Evolutionary conservation across 2,329 filamentous ascomycete species (phyloP).

Genomic region (Beauveria medogensis): DNA sequence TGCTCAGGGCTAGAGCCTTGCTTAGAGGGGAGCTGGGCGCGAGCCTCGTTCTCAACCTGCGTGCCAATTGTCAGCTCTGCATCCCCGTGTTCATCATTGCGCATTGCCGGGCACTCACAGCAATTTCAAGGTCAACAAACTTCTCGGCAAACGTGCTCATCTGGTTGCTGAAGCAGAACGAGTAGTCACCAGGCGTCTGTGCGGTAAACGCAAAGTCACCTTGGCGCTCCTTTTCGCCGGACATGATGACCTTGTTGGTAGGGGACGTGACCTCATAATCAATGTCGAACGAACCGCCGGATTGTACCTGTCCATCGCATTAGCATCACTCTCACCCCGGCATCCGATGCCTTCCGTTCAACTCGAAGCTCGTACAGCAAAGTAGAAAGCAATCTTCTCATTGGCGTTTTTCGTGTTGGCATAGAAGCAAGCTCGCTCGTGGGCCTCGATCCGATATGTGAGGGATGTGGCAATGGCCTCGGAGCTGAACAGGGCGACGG

Average conservation of each 20-base stretch:
- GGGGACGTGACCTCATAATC: conserved; percentile 86
- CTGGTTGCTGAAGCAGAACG: conserved; percentile 97
- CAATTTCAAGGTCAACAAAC: conserved; percentile 94
- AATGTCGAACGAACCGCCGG: conserved; percentile 93
- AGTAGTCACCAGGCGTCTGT: conserved; percentile 78
- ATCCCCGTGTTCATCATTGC: not conserved
- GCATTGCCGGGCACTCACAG: conserved; percentile 46
- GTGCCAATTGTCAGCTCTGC: conserved; percentile 12
- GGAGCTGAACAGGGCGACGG: conserved; percentile 63
- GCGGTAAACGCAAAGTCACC: conserved; percentile 98
- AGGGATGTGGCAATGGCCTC: conserved; percentile 74
- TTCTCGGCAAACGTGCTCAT: conserved; percentile 98
- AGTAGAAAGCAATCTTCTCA: conserved; percentile 95
- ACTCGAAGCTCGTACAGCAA: conserved; percentile 62
- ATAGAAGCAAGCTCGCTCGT: conserved; percentile 96
- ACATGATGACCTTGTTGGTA: conserved; percentile 69
- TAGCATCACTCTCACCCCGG: not conserved
- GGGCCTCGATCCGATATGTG: conserved; percentile 83
- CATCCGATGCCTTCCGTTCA: too few relatives aligned
- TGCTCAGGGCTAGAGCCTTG: conserved; percentile 85
- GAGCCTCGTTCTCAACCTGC: conserved; percentile 84
- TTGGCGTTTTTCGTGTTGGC: conserved; percentile 66
- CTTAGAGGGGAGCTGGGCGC: conserved; percentile 76
- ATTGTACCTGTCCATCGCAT: conserved; percentile 66
- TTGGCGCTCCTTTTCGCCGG: conserved; percentile 85